Evolutionary conservation across 371 early-diverging fungal species (phyloP).

Genomic region (Dinochytrium kinnereticum): DNA sequence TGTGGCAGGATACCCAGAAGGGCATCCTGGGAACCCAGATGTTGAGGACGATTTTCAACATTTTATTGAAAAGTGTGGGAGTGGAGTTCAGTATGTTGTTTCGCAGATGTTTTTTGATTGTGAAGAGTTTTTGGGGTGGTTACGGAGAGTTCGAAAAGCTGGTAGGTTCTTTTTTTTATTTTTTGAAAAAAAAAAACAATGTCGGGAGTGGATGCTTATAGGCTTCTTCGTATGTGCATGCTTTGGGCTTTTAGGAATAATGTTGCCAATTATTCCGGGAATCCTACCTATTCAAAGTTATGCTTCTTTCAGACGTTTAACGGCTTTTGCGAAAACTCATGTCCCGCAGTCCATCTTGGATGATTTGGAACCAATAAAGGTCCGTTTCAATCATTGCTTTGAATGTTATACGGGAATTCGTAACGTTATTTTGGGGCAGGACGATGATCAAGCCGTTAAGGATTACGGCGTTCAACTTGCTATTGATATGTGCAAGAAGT

Average conservation of each 20-base stretch:
- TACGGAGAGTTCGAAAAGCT: constrained; percentile 70
- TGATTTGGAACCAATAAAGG: constrained; percentile 88
- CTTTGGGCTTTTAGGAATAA: constrained; percentile 76
- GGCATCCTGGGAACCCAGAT: constrained; percentile 77
- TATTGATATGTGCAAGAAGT: constrained; percentile 78
- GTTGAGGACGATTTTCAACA: constrained; percentile 75
- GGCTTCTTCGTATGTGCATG: too few species aligned
- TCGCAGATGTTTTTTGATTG: constrained; percentile 95
- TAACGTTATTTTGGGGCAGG: constrained; percentile 49
- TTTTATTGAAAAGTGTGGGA: constrained; percentile 87
- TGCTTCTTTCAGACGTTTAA: constrained; percentile 87
- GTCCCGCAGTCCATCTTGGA: constrained; percentile 85
- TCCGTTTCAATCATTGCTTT: neutral
- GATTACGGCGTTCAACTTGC: constrained; percentile 89
- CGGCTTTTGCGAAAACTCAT: constrained; percentile 80
- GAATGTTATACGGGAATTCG: neutral
- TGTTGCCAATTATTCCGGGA: constrained; percentile 90
- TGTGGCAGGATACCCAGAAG: constrained; percentile 93
- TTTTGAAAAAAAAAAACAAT: too few species aligned
- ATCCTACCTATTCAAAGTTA: constrained; percentile 95
- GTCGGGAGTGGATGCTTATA: too few species aligned
- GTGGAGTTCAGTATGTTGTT: constrained; percentile 90
- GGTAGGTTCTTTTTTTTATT: constrained; percentile 37
- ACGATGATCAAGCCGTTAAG: constrained; percentile 93
- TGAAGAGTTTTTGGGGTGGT: constrained; percentile 81